A percentile compares a stretch with the other conserved stretches of the same genome.
Conservation (phyloP, 176 grass and related monocot genomes). For the Secale cereale region DNA sequence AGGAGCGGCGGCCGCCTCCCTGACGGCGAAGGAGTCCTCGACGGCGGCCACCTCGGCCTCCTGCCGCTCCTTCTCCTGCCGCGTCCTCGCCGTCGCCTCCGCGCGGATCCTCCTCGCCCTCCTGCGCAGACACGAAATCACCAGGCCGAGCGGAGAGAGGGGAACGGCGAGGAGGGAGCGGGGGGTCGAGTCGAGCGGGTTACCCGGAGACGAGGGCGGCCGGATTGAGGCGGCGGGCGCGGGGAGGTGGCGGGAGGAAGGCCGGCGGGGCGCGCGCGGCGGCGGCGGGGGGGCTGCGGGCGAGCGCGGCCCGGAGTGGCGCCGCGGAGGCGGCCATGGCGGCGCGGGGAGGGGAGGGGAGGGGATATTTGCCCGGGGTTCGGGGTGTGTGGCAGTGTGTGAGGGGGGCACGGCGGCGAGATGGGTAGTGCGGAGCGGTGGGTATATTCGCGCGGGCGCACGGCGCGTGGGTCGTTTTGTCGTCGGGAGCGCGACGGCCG, state of each 20-base stretch:
- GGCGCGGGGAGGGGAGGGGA: background rate
- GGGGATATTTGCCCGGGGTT: background rate
- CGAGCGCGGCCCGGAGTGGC: background rate
- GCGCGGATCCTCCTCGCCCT: conserved; percentile 26
- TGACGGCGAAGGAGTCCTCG: conserved; percentile 49
- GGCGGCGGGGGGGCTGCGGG: background rate
- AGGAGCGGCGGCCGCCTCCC: background rate
- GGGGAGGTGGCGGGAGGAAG: background rate
- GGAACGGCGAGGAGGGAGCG: background rate
- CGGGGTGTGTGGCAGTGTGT: background rate
- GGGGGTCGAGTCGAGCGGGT: background rate
- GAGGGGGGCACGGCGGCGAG: background rate
- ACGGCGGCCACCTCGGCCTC: conserved; percentile 42
- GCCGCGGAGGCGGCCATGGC: conserved; percentile 22
- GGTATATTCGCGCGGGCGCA: conserved; percentile 7
- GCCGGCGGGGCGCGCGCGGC: background rate
- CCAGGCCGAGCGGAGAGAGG: too few species aligned
- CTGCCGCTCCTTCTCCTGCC: conserved; percentile 41
- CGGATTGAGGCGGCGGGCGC: background rate
- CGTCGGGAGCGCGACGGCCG: background rate
- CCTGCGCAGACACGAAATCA: background rate
- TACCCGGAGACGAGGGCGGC: conserved; percentile 7
- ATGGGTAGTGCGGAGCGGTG: background rate
- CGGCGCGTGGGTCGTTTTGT: background rate
- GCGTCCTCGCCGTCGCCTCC: conserved; percentile 37